Base-by-base conservation (phyloP, 192 early-diverging fungal species). In the Coemansia sp. region DNA sequence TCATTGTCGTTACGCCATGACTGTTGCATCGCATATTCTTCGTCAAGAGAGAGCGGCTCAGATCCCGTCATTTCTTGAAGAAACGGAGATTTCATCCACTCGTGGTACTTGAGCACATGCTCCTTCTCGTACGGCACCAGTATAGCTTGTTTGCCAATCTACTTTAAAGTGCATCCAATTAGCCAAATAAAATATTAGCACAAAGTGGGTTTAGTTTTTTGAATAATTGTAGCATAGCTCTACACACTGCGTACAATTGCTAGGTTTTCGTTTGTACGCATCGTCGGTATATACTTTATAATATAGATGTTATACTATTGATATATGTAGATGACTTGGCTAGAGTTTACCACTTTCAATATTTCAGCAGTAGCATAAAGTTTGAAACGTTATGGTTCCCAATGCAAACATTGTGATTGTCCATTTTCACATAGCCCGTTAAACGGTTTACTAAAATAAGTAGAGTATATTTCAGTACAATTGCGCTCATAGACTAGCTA, bases 1-100 rank as follows among this genome's bases (percentile, higher is more conserved):
- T 94, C 84, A 22, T 87, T 85, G 66, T 98, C 96, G 9, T 77
- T 69, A 51, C 85, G 84, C 96, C 96, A 98, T 0, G 90, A 87
- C 69, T 84, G 75, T 62, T 96, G 94, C 96, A 98, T 98, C 22
- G 80, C 92, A 59, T 92, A 96, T 62, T 98, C 96, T 83, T 97
- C 94, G 10, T 94, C 90, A 19, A 98, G 72, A 5, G 85, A 86
- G 49, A 98, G 83, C 10, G 95, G 94, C 72, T 98, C 95, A 7
- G 94, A 97, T 3, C 93, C 96, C 11, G 94, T 98, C 90, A 93
- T 91, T 68, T 94, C 94, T 58, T 92, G 90, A 22, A 98, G 82
- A 75, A 86, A 93, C 3, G 92, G 89, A 8, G 89, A 90, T 67
- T 92, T 87, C 94, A 98, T 96, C 96, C 96, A 98, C 59, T 90